Evolutionary conservation across 2,329 filamentous ascomycete genomes (phyloP).

Genomic region (Fusarium musae): DNA sequence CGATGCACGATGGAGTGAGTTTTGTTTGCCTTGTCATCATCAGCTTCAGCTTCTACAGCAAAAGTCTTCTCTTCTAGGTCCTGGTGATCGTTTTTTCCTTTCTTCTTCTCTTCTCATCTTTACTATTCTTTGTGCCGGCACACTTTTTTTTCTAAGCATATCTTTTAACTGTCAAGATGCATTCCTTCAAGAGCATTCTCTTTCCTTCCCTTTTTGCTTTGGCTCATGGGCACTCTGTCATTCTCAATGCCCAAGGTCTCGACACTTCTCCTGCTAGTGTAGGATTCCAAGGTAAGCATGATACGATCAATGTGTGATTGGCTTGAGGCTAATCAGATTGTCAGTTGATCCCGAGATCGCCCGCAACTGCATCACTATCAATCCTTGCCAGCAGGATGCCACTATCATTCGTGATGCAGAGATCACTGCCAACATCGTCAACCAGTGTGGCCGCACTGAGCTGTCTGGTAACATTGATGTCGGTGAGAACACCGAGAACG

Average conservation of each 20-base stretch:
- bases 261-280: constrained; percentile 58
- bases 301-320: rapidly evolving
- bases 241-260: constrained; percentile 59
- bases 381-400: constrained; percentile 73
- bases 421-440: constrained; percentile 63
- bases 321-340: not conserved
- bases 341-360: constrained; percentile 64
- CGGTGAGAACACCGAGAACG: constrained; percentile 64
- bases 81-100: constrained; percentile 40
- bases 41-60: constrained; percentile 33
- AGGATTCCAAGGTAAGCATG: constrained; percentile 59
- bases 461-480: constrained; percentile 71
- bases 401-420: constrained; percentile 71
- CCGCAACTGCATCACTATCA: constrained; percentile 71
- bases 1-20: not conserved
- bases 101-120: not conserved
- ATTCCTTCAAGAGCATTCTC: constrained; percentile 26
- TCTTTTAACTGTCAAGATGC: constrained; percentile 29
- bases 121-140: constrained; percentile 37
- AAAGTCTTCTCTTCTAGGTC: constrained; percentile 32
- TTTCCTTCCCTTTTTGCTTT: constrained; percentile 32
- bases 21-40: constrained; percentile 21
- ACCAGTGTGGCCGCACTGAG: constrained; percentile 72
- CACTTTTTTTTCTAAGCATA: constrained; percentile 9
- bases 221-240: constrained; percentile 55